Percentiles rank a stretch among this genome's conserved stretches.
Evolutionary conservation across 2,329 filamentous ascomycete genomes (phyloP).

Genomic region (Chaetomiaceae sp.): DNA sequence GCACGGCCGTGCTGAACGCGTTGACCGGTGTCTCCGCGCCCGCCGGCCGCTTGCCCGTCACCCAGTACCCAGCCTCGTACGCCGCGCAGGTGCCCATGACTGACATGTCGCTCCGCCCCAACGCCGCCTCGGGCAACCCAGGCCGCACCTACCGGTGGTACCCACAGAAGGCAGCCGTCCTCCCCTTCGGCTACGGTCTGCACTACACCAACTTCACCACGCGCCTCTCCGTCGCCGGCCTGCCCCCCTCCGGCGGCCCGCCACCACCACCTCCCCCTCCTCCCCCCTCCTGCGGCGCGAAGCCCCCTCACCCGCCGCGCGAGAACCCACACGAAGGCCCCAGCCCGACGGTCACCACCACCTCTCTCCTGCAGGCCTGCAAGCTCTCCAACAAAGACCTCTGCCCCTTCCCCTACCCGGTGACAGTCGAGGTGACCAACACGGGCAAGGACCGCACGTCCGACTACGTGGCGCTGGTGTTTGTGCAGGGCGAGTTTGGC

Average conservation of each 20-base stretch:
- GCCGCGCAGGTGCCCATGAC: slow-evolving; percentile 45
- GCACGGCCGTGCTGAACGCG: slow-evolving; percentile 48
- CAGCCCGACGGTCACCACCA: too few species aligned
- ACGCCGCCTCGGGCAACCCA: slow-evolving; percentile 29
- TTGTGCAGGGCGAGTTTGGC: slow-evolving; percentile 40
- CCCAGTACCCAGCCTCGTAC: slow-evolving; percentile 50
- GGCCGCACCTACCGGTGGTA: slow-evolving; percentile 58
- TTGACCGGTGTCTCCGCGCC: slow-evolving; percentile 45
- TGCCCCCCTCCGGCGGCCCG: not conserved
- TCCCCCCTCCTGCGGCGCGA: too few species aligned
- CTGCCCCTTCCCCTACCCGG: slow-evolving; percentile 33
- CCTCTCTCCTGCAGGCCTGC: too few species aligned
- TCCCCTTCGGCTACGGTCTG: slow-evolving; percentile 49
- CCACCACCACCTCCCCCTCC: too few species aligned
- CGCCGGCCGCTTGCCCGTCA: slow-evolving; percentile 49
- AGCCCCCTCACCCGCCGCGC: too few species aligned
- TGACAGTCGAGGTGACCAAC: slow-evolving; percentile 40
- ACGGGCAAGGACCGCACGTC: slow-evolving; percentile 32
- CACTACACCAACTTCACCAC: slow-evolving; percentile 50
- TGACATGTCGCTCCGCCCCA: slow-evolving; percentile 47
- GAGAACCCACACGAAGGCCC: too few species aligned
- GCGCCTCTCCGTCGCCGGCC: not conserved
- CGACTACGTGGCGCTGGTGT: slow-evolving; percentile 49
- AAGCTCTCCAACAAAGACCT: not conserved
- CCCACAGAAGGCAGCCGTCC: slow-evolving; percentile 33